A percentile compares a stretch with the other conserved stretches of the same genome.
phyloP scores from a whole-genome alignment of 2,329 filamentous ascomycete genomes.

The Aspergillus pseudotamarii region DNA sequence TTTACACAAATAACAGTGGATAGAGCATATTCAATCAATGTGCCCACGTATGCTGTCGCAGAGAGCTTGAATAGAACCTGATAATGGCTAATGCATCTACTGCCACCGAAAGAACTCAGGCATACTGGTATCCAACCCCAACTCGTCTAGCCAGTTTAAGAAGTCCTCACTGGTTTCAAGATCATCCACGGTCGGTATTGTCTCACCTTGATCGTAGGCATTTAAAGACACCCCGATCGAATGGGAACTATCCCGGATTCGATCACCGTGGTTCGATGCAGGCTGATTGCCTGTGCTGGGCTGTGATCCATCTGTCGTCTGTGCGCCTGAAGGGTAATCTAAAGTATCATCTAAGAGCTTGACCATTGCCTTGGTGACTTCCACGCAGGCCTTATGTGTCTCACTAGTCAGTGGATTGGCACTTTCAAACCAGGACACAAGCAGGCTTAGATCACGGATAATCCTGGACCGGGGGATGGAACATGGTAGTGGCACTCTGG shows the following conservation, averaged over 20 bases:
- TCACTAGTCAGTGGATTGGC: constrained; percentile 5
- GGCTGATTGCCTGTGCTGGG: constrained; percentile 15
- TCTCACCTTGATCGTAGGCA: not conserved
- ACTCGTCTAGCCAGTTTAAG: constrained; percentile 9
- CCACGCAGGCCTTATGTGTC: constrained; percentile 17
- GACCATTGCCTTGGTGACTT: constrained; percentile 23
- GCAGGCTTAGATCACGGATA: constrained; percentile 25
- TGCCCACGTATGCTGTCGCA: not conserved
- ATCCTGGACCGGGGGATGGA: constrained; percentile 25
- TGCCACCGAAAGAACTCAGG: not conserved
- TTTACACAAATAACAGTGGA: too few relatives aligned
- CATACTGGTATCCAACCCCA: constrained; percentile 1
- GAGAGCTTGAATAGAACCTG: not conserved
- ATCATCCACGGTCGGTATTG: not conserved
- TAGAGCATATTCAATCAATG: not conserved
- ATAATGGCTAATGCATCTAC: not conserved
- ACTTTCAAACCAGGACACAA: constrained; percentile 26
- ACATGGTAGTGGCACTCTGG: constrained; percentile 18
- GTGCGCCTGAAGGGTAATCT: constrained; percentile 12
- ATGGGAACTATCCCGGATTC: not conserved
- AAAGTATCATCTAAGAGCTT: constrained; percentile 25
- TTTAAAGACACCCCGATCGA: not conserved
- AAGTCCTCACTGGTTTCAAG: constrained; percentile 9
- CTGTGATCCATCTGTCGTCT: constrained; percentile 11
- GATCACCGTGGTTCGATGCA: not conserved